Base-by-base conservation (phyloP, 345 rosid species). In the Bruguiera gymnorhiza region DNA sequence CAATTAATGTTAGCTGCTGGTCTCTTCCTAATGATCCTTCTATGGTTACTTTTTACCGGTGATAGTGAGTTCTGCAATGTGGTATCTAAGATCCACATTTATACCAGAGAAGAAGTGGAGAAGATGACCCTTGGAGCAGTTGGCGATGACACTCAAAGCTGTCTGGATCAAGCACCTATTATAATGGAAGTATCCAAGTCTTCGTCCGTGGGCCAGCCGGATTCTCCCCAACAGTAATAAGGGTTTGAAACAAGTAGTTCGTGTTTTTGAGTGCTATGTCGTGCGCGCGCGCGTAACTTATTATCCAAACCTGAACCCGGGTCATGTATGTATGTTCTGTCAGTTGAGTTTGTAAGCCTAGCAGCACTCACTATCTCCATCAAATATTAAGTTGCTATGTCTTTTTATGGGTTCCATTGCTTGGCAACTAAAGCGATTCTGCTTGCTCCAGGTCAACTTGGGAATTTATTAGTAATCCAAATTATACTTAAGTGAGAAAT, bases 101-200 rank as follows among this genome's bases (percentile, higher is more conserved):
- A 86, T 77, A 90, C 93, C 53, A 82, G 82, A 74, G 98, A 93
- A 71, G 98, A 93, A 76, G 91, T 93, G 82, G 90, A 84, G 84
- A 89, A 90, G 88, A 85, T 80, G 87, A 86, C 82, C 18, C 23
- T 83, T n/a, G 89, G 90, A 68, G 65, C 66, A 52, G 71, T 60
- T 6, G 79, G 82, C 19, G 98, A 89, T 6, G 98, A 94, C 67
- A 93, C 86, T 37, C 95, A 83, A 76, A 94, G 97, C 83, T 93
- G 96, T 75, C 76, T 94, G 86, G 96, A 94, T 67, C 90, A 91
- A 86, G 89, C 91, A 18, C 86, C 85, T 20, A 66, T 69, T 46
- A 65, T 79, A 58, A 79, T 87, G 80, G 97, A 94, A 83, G 94
- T 82, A 39, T 91, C 97, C 3, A 93, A 91, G 83, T 89, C 98